Conservation (phyloP, 2,329 filamentous ascomycete species). For the Aspergillus sp. region DNA sequence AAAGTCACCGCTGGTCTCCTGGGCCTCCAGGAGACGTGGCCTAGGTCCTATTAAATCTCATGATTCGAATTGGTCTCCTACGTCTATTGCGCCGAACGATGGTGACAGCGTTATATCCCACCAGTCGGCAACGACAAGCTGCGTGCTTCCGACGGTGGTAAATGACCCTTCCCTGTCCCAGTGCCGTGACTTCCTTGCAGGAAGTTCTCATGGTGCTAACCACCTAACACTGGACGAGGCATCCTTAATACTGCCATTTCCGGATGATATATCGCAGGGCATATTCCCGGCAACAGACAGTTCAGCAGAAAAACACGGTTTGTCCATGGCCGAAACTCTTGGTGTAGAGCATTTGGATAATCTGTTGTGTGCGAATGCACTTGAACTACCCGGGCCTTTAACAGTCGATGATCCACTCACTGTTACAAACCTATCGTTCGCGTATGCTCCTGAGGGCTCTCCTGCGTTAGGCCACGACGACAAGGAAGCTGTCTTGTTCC, state of each 20-base stretch:
- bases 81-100: slow-evolving; percentile 1
- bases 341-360: background rate
- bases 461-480: slow-evolving; percentile 2
- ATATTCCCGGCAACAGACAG: background rate
- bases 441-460: background rate
- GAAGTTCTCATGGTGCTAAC: background rate
- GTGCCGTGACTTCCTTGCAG: background rate
- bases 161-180: too few species aligned
- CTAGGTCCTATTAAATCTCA: slow-evolving; percentile 13
- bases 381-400: background rate
- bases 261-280: background rate
- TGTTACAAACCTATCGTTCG: background rate
- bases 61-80: slow-evolving; percentile 3
- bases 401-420: background rate
- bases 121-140: too few species aligned
- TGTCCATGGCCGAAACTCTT: background rate
- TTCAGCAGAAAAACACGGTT: background rate
- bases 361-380: background rate
- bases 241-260: background rate
- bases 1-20: slow-evolving; percentile 6
- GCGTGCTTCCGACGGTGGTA: too few species aligned
- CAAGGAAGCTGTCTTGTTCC: slow-evolving; percentile 10
- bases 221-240: background rate
- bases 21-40: slow-evolving; percentile 9
- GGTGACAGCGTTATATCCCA: background rate